A percentile compares a stretch with the other conserved stretches of the same genome.
Conservation (phyloP, 208 protist species). For the Polymyxa betae region DNA sequence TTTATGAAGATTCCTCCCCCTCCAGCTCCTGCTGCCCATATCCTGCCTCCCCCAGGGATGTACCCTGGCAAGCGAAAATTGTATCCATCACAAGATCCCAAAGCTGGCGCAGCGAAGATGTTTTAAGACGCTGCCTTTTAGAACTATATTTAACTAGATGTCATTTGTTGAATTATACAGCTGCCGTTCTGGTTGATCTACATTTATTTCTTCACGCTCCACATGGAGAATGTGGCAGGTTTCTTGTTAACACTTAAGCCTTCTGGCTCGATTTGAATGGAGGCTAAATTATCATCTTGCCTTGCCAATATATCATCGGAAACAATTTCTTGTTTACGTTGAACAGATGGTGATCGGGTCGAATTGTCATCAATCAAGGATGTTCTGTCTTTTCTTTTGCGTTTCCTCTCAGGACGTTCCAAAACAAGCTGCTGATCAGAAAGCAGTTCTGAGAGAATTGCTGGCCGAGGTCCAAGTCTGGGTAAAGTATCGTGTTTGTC, state of each 20-base stretch:
- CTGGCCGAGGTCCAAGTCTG: no score
- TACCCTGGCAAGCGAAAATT: slow-evolving; percentile 10
- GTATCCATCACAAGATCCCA: slow-evolving; percentile 43
- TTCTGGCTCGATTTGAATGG: not conserved
- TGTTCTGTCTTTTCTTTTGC: no score
- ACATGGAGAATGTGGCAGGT: not conserved
- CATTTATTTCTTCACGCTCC: not conserved
- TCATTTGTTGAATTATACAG: not conserved
- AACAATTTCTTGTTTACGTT: no score
- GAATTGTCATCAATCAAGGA: no score
- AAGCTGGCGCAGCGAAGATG: slow-evolving; percentile 6
- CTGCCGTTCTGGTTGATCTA: not conserved
- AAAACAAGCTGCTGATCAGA: no score
- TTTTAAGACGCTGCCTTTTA: not conserved
- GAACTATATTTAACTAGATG: not conserved
- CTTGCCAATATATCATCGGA: not conserved
- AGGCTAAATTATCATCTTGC: not conserved
- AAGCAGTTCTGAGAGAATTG: no score
- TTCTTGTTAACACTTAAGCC: not conserved
- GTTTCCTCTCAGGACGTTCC: no score
- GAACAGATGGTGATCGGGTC: no score
- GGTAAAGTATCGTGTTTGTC: no score
- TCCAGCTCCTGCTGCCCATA: not conserved
- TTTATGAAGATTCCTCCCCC: not conserved
- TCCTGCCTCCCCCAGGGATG: not conserved